Evolutionary conservation across 768 basidiomycete genomes (phyloP), one percentile per base, ranked within the genome.

Genomic region (Tricholoma furcatifolium): DNA sequence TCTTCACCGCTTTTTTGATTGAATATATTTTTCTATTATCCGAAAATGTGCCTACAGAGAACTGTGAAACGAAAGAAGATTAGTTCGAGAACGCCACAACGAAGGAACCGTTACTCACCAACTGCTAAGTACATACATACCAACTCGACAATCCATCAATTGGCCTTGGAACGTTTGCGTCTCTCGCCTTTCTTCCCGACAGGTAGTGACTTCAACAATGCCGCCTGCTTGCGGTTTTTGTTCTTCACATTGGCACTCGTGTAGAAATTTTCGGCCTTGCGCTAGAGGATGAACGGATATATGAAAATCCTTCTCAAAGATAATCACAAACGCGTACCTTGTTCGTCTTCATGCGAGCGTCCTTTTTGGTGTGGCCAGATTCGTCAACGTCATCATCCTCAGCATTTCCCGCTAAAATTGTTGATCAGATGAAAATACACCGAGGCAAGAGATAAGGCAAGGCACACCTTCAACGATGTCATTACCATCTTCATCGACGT

Each of bases 181-280:
- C 71, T 72, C 42, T 70, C 71, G 31, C 61, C 61, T 56, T 72
- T 74, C 64, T 80, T 84, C 38, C 83, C 83, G 43, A 70, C 71
- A 24, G 79, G 75, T 18, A 85, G 64, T 9, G 80, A 74, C 63
- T 80, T 82, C 69, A 88, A 71, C 44, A 87, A 59, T 20, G 80
- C 76, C 18, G 82, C 77, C 62, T 86, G 88, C 43, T 71, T 70
- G 31, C 89, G 83, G 57, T 83, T 91, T 68, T 88, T 92, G 70
- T 92, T 93, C 76, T 93, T 93, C 57, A 93, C 90, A 57, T 93
- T 93, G 4, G 88, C 81, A 36, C 66, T 78, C 3, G 85, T 82
- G 74, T 91, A 97, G 74, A 93, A 98, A 73, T 98, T 98, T 51
- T 79, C 77, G 9, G 91, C 83, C 71, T 91, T 93, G 75, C 85